These are phyloP conservation scores for Eucalyptus guilfoylei DNA, from an alignment of 345 rosid genomes.

Conservation along the genomic window DNA sequence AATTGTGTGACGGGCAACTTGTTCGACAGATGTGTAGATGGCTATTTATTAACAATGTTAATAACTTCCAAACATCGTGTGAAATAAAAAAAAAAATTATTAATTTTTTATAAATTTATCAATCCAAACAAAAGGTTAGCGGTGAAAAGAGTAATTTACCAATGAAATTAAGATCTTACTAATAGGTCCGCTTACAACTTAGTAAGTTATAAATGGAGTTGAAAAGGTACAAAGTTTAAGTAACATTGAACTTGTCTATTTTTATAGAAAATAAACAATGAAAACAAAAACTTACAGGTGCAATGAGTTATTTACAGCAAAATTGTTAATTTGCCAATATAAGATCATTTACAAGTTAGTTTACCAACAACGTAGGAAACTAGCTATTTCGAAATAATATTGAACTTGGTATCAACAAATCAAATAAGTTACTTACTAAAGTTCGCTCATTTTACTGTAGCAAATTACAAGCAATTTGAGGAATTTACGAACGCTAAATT, in stretches of 20 bases:
- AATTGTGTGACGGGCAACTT: rapidly evolving
- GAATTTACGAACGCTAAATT: background rate
- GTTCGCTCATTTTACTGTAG: background rate
- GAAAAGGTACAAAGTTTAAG: background rate
- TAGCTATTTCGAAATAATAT: background rate
- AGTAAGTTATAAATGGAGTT: background rate
- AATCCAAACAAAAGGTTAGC: background rate
- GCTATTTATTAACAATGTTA: background rate
- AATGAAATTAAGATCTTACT: background rate
- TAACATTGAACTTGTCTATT: background rate
- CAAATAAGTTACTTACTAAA: too few relatives aligned
- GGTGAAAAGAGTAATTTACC: background rate
- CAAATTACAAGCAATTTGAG: background rate
- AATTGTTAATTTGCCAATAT: background rate
- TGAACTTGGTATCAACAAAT: background rate
- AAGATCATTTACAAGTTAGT: background rate
- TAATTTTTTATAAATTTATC: background rate
- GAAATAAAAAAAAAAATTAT: background rate
- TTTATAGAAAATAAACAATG: background rate
- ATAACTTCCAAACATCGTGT: background rate
- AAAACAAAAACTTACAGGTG: background rate
- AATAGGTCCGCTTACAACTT: background rate
- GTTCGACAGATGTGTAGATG: background rate
- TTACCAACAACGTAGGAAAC: background rate
- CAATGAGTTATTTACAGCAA: background rate